phyloP scores from a whole-genome alignment of 2,329 filamentous ascomycete species.

The Penicillium sp. region DNA sequence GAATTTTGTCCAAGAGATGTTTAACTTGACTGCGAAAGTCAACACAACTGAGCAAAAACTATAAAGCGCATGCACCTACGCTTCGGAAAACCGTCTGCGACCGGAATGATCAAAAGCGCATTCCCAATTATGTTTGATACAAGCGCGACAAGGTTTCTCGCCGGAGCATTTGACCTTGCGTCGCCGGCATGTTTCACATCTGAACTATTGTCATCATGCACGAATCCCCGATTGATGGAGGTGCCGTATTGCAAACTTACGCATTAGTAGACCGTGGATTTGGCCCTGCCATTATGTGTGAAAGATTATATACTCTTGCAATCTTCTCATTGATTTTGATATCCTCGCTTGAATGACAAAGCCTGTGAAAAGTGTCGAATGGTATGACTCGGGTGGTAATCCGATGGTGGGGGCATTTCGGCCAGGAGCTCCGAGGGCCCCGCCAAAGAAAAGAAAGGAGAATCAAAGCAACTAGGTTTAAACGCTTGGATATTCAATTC shows the following conservation, averaged over 20 bases:
- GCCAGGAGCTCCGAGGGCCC: constrained; percentile 2
- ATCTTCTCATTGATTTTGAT: neutral
- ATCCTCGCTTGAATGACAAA: neutral
- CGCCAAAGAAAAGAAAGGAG: neutral
- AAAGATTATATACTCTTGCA: neutral
- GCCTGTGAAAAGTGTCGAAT: neutral
- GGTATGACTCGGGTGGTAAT: neutral
- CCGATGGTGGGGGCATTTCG: constrained; percentile 5
- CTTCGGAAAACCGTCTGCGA: constrained; percentile 19
- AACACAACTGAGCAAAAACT: neutral
- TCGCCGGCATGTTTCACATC: constrained; percentile 20
- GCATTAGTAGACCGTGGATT: constrained; percentile 9
- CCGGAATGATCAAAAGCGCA: constrained; percentile 16
- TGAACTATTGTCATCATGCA: constrained; percentile 6
- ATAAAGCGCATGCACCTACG: constrained; percentile 5
- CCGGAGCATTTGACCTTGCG: constrained; percentile 26
- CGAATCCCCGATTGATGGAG: neutral
- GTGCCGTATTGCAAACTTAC: neutral
- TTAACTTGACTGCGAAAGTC: constrained; percentile 9
- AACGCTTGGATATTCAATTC: neutral
- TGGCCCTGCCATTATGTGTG: neutral
- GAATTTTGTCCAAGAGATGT: constrained; percentile 17
- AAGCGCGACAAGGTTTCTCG: constrained; percentile 21
- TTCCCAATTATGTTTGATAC: constrained; percentile 19
- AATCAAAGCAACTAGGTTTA: neutral